Evolutionary conservation across 2,329 filamentous ascomycete species (phyloP), one percentile per base, ranked within the genome.

Genomic region (Ceratocystis huliohia): DNA sequence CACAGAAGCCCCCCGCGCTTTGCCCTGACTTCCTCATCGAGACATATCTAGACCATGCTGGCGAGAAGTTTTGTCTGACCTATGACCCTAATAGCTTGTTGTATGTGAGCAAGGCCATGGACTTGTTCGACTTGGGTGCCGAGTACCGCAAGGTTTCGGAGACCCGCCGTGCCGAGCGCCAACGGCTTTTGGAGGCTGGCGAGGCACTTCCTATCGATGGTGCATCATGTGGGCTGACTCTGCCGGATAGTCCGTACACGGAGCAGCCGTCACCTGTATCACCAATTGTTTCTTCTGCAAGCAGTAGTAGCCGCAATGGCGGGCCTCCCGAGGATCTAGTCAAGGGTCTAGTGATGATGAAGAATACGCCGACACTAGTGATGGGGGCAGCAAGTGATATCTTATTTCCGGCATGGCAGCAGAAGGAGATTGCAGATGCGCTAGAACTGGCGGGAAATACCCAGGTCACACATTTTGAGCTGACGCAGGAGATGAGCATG

Each of bases 71-170:
- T 80, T 96, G 91, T 74, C 81, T 99, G 30, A 92, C 94, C 69
- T 97, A 97, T 74, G 94, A 99, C 72, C 86, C 94, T 30, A 99
- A 99, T 76, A 96, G 91, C 73, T 78, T 97, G 48, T 80, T 99
- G 1, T 99, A 99, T 75, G 90, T 99, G 66, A 96, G 91, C 75
- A 99, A 99, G 77, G 94, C 94, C 4, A 99, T 99, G 94, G 94
- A 99, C 73, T 80, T 99, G 13, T 99, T 99, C 74, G 94, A 99
- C 72, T 82, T 99, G 0, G 91, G 94, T 28, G 79, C 79, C 61
- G 81, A 84, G 50, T 86, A 88, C 73, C 89, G 92, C 73, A 75
- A 78, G 2, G 84, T 82, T 22, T 84, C 88, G 1, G 79, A 79
- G 22, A 73, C 78, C 41, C 82, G 91, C 33, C 81, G 92, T 17